Evolutionary conservation across 192 early-diverging fungal species (phyloP).

Genomic region (Dissophora ornata): DNA sequence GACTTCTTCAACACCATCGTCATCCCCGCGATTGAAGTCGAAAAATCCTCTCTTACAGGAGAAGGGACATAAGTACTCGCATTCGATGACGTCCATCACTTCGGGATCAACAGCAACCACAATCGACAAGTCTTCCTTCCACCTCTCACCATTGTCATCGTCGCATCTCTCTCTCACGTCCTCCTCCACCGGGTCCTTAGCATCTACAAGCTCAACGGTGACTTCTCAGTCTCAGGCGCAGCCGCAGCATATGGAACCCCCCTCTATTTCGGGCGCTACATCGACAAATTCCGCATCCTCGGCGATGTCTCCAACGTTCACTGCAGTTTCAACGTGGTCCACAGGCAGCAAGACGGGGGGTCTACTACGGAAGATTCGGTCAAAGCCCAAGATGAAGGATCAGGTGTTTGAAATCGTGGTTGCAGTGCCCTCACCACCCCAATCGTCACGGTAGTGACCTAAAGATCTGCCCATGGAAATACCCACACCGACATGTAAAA

Average conservation of each 20-base stretch:
- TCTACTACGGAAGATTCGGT: conserved; percentile 44
- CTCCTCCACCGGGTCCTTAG: no score
- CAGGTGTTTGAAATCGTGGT: conserved; percentile 33
- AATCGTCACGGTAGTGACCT: no score
- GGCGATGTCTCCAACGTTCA: neutral
- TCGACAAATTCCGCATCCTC: neutral
- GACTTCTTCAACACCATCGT: conserved; percentile 11
- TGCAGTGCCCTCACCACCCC: neutral
- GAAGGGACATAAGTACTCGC: conserved; percentile 15
- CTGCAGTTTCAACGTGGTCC: conserved; percentile 11
- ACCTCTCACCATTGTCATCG: neutral
- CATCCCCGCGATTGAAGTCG: conserved; percentile 15
- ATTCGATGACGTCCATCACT: conserved; percentile 18
- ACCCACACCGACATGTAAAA: neutral
- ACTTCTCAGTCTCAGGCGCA: neutral
- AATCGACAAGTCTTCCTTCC: neutral
- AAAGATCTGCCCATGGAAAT: neutral
- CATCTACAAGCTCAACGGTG: no score
- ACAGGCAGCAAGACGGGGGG: conserved; percentile 25
- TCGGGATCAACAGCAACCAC: conserved; percentile 9
- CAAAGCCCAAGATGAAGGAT: conserved; percentile 28
- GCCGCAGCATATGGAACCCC: no score
- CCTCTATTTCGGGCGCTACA: neutral
- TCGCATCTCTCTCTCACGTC: no score
- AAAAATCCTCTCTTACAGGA: neutral